Evolutionary conservation across 169 alveolate genomes (phyloP).

Genomic region (Toxoplasma gondii): DNA sequence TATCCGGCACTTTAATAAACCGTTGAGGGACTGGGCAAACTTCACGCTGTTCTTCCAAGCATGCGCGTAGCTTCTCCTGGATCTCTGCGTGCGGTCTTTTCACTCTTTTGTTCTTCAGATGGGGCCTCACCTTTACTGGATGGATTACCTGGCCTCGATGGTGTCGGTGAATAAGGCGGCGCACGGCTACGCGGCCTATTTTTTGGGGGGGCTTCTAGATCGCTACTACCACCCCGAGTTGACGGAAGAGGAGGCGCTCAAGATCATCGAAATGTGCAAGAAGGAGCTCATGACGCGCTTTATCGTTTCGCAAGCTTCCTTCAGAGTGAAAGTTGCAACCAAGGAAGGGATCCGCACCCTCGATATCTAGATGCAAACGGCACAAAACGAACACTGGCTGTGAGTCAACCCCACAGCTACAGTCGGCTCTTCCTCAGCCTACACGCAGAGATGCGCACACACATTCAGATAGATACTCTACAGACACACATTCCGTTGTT

Average conservation of each 20-base stretch:
- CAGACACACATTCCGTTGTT: too few species aligned
- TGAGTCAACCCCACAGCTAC: too few species aligned
- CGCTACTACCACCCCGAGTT: slow-evolving; percentile 85
- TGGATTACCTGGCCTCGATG: slow-evolving; percentile 89
- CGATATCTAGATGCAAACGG: slow-evolving; percentile 46
- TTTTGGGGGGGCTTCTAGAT: slow-evolving; percentile 89
- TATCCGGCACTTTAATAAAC: too few species aligned
- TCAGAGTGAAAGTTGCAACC: slow-evolving; percentile 75
- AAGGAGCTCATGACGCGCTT: slow-evolving; percentile 89
- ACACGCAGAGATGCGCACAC: too few species aligned
- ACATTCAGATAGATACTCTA: too few species aligned
- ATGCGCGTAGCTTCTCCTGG: background rate
- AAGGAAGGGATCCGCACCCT: slow-evolving; percentile 75
- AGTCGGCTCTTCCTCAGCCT: too few species aligned
- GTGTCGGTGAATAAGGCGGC: slow-evolving; percentile 88
- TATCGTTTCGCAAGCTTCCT: slow-evolving; percentile 84
- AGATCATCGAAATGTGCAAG: slow-evolving; percentile 83
- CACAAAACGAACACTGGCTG: too few species aligned
- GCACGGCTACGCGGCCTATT: slow-evolving; percentile 92
- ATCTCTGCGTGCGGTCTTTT: background rate
- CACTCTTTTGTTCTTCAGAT: slow-evolving; percentile 72
- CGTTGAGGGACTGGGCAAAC: too few species aligned
- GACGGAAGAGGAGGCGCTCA: slow-evolving; percentile 86
- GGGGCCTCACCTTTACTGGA: slow-evolving; percentile 91
- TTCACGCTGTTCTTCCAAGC: too few species aligned